These are phyloP conservation scores for Schizophyllum amplum DNA, from an alignment of 1,284 basidiomycete species.

Conservation along the genomic window DNA sequence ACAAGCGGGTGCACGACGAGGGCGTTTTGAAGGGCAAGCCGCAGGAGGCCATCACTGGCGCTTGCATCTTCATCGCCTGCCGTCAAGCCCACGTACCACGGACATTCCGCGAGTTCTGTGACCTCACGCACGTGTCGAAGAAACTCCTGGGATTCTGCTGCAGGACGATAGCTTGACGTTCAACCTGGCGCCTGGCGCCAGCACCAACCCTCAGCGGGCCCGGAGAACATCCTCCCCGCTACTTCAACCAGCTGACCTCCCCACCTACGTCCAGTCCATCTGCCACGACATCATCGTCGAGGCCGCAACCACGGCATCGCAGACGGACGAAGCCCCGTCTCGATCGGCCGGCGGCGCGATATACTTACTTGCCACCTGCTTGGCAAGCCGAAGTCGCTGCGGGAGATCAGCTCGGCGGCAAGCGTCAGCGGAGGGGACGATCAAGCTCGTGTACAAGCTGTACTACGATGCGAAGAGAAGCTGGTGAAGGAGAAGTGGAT, in stretches of 20 bases:
- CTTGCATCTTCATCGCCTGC: conserved; percentile 97
- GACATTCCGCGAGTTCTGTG: conserved; percentile 95
- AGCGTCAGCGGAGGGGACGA: conserved; percentile 97
- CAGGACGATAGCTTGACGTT: conserved; percentile 92
- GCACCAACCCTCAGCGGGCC: conserved; percentile 45
- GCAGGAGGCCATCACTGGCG: conserved; percentile 89
- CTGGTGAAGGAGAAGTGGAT: conserved; percentile 79
- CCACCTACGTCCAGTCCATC: conserved; percentile 74
- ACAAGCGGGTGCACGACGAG: conserved; percentile 95
- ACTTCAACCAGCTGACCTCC: conserved; percentile 93
- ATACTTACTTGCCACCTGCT: conserved; percentile 86
- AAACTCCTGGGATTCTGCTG: conserved; percentile 94
- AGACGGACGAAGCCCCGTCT: conserved; percentile 90
- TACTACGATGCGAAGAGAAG: conserved; percentile 65
- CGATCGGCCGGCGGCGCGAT: conserved; percentile 95
- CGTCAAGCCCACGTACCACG: conserved; percentile 89
- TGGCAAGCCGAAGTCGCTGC: conserved; percentile 66
- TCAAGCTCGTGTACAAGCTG: conserved; percentile 78
- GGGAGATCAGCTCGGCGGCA: conserved; percentile 90
- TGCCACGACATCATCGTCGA: conserved; percentile 80
- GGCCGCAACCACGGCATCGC: conserved; percentile 83
- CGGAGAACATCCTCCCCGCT: conserved; percentile 88
- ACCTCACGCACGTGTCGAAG: conserved; percentile 89
- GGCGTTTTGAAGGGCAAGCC: conserved; percentile 89
- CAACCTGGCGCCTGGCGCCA: conserved; percentile 72